These are phyloP conservation scores for Biancaea sappan DNA, from an alignment of 306 rosid genomes.

Conservation along the genomic window DNA sequence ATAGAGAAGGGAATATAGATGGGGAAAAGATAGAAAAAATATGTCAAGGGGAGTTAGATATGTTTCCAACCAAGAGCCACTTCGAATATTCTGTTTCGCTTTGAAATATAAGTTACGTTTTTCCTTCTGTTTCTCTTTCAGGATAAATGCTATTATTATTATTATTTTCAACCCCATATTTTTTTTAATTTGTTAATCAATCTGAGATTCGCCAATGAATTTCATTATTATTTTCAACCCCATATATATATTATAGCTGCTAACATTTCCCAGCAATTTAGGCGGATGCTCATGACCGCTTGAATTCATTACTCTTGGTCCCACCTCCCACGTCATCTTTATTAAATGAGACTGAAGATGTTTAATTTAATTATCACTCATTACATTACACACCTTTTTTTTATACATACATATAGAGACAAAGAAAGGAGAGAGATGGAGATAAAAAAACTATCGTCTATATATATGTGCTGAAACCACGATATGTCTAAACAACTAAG, in stretches of 20 bases:
- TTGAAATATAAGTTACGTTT: conserved; percentile 21
- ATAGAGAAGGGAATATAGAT: conserved; percentile 34
- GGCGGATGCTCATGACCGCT: neutral
- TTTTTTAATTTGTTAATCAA: no score
- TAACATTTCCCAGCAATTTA: neutral
- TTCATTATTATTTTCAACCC: no score
- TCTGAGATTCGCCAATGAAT: neutral
- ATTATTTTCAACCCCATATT: no score
- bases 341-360: neutral
- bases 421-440: neutral
- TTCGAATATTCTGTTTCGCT: conserved; percentile 36
- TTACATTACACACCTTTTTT: conserved; percentile 17
- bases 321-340: neutral
- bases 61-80: conserved; percentile 41
- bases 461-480: neutral
- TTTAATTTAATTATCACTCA: neutral
- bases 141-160: neutral
- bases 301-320: neutral
- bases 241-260: neutral
- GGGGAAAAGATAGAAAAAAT: conserved; percentile 47
- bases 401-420: neutral
- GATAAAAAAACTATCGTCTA: neutral
- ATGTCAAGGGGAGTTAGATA: conserved; percentile 37
- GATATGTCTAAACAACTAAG: conserved; percentile 21
- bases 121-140: neutral